Percentiles rank a stretch among this genome's conserved stretches.
Conservation (phyloP, 148 eudicot species). For the Camellia lanceoleosa region DNA sequence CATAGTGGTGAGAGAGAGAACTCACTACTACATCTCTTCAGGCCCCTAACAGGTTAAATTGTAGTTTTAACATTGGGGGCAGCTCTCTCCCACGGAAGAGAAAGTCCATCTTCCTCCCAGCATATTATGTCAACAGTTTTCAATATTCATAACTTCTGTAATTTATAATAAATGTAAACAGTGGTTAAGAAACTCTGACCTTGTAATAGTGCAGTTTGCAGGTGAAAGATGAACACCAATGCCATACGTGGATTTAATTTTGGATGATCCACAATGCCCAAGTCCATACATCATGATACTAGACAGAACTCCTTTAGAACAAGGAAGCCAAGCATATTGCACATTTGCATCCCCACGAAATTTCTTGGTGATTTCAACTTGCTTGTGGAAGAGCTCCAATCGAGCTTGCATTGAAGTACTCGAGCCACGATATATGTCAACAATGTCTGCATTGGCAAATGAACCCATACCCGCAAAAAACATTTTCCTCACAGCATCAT, state of each 20-base stretch:
- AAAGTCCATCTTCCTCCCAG: neutral
- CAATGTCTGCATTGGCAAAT: constrained; percentile 30
- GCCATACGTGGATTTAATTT: constrained; percentile 50
- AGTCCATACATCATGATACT: constrained; percentile 59
- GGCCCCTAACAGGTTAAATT: neutral
- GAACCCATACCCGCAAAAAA: constrained; percentile 48
- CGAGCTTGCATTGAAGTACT: constrained; percentile 47
- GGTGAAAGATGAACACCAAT: constrained; percentile 77
- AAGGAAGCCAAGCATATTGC: constrained; percentile 79
- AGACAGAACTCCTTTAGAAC: constrained; percentile 41
- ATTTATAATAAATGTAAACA: neutral
- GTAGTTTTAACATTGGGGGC: neutral
- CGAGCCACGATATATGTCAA: constrained; percentile 38
- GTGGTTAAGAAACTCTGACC: constrained; percentile 34
- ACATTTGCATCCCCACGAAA: constrained; percentile 70
- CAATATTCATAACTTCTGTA: constrained; percentile 6
- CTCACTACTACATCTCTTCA: constrained; percentile 15
- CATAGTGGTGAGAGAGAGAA: neutral
- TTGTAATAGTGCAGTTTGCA: constrained; percentile 55
- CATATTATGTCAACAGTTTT: neutral
- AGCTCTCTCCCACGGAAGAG: neutral
- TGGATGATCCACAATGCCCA: constrained; percentile 44
- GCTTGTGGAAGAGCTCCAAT: constrained; percentile 69
- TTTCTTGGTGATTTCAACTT: constrained; percentile 58
- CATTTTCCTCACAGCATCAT: constrained; percentile 43